phyloP scores from a whole-genome alignment of 139 green algal genomes.

The Deuterostichococcus epilithicus region DNA sequence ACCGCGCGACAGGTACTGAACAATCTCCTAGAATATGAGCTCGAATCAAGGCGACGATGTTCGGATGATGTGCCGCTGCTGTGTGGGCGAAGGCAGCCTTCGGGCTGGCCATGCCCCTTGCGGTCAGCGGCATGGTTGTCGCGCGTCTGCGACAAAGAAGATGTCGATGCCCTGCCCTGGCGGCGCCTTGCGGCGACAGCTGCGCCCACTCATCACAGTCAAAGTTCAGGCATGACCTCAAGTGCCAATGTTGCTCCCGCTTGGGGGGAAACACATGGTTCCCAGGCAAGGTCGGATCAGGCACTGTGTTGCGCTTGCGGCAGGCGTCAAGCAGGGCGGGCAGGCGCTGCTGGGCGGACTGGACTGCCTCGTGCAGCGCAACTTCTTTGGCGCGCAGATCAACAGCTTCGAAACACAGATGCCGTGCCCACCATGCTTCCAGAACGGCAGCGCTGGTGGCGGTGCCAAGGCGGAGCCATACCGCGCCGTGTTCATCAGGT shows the following conservation, averaged over 20 bases:
- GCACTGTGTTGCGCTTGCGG: not conserved
- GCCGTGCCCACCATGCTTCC: constrained; percentile 49
- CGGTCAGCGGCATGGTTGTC: too few species aligned
- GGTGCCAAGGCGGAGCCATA: constrained; percentile 14
- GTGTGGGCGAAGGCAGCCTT: too few species aligned
- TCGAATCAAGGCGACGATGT: constrained; percentile 32
- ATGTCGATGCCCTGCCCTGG: too few species aligned
- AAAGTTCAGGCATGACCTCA: too few species aligned
- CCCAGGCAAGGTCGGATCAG: too few species aligned
- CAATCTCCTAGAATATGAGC: not conserved
- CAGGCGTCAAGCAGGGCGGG: constrained; percentile 90
- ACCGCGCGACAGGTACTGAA: constrained; percentile 41
- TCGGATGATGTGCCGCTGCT: too few species aligned
- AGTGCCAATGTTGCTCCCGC: constrained; percentile 3
- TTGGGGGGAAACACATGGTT: too few species aligned
- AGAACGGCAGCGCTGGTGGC: not conserved
- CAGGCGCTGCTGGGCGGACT: constrained; percentile 92
- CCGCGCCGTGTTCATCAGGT: constrained; percentile 28
- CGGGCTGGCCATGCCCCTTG: too few species aligned
- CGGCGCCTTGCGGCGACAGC: too few species aligned
- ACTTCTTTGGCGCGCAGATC: constrained; percentile 98
- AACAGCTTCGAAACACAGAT: constrained; percentile 93
- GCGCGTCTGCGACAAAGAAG: too few species aligned
- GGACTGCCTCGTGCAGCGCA: constrained; percentile 87
- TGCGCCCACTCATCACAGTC: too few species aligned